phyloP scores from a whole-genome alignment of 129 eudicot genomes.

The Deinandra increscens region DNA sequence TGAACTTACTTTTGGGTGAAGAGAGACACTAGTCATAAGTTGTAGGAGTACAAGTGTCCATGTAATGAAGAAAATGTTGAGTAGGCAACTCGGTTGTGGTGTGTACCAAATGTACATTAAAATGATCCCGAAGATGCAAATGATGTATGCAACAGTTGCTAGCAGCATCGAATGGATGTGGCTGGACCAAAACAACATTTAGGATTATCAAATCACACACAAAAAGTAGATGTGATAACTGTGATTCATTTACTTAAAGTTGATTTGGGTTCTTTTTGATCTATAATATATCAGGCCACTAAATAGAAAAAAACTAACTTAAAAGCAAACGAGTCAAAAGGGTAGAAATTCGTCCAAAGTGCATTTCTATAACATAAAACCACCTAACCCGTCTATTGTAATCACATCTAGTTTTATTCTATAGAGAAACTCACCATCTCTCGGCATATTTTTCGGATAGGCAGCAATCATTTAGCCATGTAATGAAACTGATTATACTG shows the following conservation, averaged over 20 bases:
- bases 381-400: background rate
- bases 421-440: conserved; percentile 48
- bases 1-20: conserved; percentile 59
- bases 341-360: background rate
- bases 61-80: conserved; percentile 71
- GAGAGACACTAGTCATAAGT: conserved; percentile 77
- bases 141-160: conserved; percentile 57
- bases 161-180: conserved; percentile 64
- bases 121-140: conserved; percentile 65
- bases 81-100: conserved; percentile 65
- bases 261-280: background rate
- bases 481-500: conserved; percentile 76
- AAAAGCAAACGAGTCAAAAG: background rate
- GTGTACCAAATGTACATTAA: conserved; percentile 83
- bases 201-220: conserved; percentile 1
- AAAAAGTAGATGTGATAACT: background rate
- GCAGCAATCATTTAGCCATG: conserved; percentile 69
- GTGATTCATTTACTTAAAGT: background rate
- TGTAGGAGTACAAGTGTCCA: conserved; percentile 82
- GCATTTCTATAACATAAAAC: background rate
- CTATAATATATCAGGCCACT: background rate
- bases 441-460: conserved; percentile 67
- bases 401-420: background rate
- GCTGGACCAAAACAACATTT: conserved; percentile 35
- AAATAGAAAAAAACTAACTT: background rate